Percentiles rank a stretch among this genome's conserved stretches.
These are phyloP conservation scores for Pyrenochaeta sp. DNA, from an alignment of 2,329 filamentous ascomycete genomes.

Conservation along the genomic window DNA sequence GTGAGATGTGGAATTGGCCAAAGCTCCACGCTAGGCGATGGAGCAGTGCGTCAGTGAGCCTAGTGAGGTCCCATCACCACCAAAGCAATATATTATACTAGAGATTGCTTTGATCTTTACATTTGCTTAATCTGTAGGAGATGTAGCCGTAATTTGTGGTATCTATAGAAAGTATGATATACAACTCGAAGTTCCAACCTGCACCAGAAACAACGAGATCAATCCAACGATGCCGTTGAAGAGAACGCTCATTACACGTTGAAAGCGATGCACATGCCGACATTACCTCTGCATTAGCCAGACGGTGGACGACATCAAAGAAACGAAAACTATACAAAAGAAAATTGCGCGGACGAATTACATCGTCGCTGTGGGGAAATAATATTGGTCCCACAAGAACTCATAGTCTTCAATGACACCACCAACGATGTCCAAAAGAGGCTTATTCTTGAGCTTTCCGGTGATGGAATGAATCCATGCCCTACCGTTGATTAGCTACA, in stretches of 20 bases:
- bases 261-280: neutral
- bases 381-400: constrained; percentile 97
- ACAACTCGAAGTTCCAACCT: constrained; percentile 5
- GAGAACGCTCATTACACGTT: neutral
- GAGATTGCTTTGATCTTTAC: too few relatives aligned
- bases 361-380: constrained; percentile 75
- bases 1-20: constrained; percentile 21
- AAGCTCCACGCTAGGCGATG: constrained; percentile 26
- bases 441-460: constrained; percentile 72
- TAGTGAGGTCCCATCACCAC: neutral
- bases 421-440: constrained; percentile 80
- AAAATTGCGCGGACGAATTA: constrained; percentile 41
- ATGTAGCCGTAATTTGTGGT: constrained; percentile 19
- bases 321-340: constrained; percentile 11
- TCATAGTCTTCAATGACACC: constrained; percentile 95
- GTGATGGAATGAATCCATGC: constrained; percentile 73
- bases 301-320: neutral
- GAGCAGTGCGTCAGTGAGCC: constrained; percentile 24
- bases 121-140: neutral
- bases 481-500: constrained; percentile 50
- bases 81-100: too few relatives aligned
- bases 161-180: constrained; percentile 25
- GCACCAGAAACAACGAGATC: neutral
- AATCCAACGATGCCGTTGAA: constrained; percentile 1
- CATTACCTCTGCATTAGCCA: neutral